phyloP scores from a whole-genome alignment of 1,284 basidiomycete genomes.

The Heterobasidion irregulare region DNA sequence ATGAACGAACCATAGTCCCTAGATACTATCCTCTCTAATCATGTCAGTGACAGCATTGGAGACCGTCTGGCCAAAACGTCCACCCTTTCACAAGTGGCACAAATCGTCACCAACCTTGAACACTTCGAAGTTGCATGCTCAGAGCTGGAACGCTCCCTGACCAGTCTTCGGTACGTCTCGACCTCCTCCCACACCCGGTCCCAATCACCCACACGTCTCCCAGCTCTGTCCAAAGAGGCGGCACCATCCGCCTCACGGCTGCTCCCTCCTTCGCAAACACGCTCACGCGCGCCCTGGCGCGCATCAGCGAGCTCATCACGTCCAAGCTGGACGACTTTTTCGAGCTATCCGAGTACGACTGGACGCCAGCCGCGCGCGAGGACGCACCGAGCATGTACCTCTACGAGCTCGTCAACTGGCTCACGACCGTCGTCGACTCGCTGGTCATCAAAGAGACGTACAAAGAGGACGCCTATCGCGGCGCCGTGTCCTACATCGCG shows the following conservation, averaged over 20 bases:
- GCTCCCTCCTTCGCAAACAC: conserved; percentile 64
- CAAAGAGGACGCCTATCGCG: conserved; percentile 84
- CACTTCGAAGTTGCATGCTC: conserved; percentile 84
- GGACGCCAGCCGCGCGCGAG: conserved; percentile 67
- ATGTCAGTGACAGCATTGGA: conserved; percentile 76
- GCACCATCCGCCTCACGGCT: conserved; percentile 66
- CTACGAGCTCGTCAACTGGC: conserved; percentile 92
- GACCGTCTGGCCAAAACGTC: conserved; percentile 64
- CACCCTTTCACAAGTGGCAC: conserved; percentile 90
- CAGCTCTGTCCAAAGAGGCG: conserved; percentile 69
- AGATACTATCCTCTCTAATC: conserved; percentile 76
- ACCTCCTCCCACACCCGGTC: neutral
- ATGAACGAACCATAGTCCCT: conserved; percentile 54
- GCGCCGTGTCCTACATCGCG: conserved; percentile 81
- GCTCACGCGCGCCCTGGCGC: conserved; percentile 61
- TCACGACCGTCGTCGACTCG: conserved; percentile 93
- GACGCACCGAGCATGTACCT: conserved; percentile 86
- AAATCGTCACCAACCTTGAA: conserved; percentile 91
- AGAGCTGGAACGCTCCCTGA: conserved; percentile 85
- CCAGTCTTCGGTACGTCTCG: conserved; percentile 57
- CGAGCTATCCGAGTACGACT: conserved; percentile 91
- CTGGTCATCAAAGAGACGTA: conserved; percentile 79
- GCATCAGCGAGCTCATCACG: conserved; percentile 79
- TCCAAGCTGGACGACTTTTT: conserved; percentile 97
- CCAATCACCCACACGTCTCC: neutral